Percentiles rank a stretch among this genome's conserved stretches.
phyloP scores from a whole-genome alignment of 169 alveolate species.

The Plasmodium knowlesi region DNA sequence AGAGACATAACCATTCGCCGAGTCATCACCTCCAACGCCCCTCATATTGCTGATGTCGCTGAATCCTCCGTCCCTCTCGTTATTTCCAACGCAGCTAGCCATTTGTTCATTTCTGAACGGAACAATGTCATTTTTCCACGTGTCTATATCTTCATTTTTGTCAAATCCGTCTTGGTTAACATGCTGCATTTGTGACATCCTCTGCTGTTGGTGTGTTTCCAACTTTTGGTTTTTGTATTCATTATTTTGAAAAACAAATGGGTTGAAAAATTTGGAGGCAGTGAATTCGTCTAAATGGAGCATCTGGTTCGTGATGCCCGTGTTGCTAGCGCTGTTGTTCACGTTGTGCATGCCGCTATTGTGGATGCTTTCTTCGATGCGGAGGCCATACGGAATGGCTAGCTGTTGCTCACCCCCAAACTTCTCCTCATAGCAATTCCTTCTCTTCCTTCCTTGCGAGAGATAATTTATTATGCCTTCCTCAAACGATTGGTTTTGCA shows the following conservation, averaged over 20 bases:
- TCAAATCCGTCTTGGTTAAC: not conserved
- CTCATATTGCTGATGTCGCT: not conserved
- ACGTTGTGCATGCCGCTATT: not conserved
- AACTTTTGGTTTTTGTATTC: slow-evolving; percentile 7
- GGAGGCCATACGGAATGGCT: not conserved
- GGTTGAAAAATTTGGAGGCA: not conserved
- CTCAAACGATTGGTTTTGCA: not conserved
- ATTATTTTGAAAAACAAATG: not conserved
- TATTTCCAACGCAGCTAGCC: not conserved
- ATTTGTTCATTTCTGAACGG: not conserved
- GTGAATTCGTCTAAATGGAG: slow-evolving; percentile 6
- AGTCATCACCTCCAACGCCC: not conserved
- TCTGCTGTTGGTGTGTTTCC: slow-evolving; percentile 7
- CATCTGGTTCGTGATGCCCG: not conserved
- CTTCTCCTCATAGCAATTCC: slow-evolving; percentile 22
- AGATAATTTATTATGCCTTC: slow-evolving; percentile 4
- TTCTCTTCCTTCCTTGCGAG: not conserved
- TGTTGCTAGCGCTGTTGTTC: not conserved
- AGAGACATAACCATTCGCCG: not conserved
- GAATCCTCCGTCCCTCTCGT: not conserved
- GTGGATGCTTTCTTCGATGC: not conserved
- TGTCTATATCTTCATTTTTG: not conserved
- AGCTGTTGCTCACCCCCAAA: not conserved
- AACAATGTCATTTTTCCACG: slow-evolving; percentile 16
- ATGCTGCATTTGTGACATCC: not conserved